These are phyloP conservation scores for Solanum hybrid DNA, from an alignment of 305 asterid genomes.

Conservation along the genomic window DNA sequence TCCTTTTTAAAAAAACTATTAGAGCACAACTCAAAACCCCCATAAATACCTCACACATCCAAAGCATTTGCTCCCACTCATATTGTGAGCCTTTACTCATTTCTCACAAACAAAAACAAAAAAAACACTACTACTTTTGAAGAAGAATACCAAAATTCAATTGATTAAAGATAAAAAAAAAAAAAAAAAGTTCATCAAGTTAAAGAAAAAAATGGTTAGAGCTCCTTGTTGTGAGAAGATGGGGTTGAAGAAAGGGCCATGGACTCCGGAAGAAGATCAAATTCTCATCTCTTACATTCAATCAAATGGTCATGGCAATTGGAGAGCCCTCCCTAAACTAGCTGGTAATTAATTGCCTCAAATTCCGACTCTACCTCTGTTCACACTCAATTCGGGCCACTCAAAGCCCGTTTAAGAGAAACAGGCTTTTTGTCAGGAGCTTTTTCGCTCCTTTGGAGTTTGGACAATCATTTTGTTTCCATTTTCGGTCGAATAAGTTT, in stretches of 20 bases:
- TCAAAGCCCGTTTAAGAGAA: neutral
- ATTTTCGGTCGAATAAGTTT: neutral
- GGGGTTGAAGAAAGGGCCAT: slow-evolving; percentile 87
- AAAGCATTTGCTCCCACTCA: slow-evolving; percentile 15
- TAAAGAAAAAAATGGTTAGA: slow-evolving; percentile 45
- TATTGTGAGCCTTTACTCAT: neutral
- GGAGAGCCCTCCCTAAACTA: slow-evolving; percentile 85
- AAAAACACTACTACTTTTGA: neutral
- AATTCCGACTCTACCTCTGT: neutral
- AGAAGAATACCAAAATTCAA: neutral
- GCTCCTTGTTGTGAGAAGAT: slow-evolving; percentile 91
- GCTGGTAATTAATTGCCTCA: slow-evolving; percentile 38
- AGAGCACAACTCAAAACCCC: neutral
- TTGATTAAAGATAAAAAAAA: neutral
- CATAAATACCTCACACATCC: slow-evolving; percentile 34
- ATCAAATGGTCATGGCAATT: slow-evolving; percentile 66
- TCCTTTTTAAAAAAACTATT: neutral
- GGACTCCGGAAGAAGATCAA: slow-evolving; percentile 85
- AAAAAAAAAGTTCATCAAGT: neutral
- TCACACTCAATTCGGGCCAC: neutral
- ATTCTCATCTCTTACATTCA: slow-evolving; percentile 52
- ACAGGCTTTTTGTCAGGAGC: neutral
- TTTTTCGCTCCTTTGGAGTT: neutral
- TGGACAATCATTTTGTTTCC: neutral
- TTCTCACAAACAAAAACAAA: neutral